These are phyloP conservation scores for Allomyces javanicus DNA, from an alignment of 192 early-diverging fungal species.

Conservation along the genomic window DNA sequence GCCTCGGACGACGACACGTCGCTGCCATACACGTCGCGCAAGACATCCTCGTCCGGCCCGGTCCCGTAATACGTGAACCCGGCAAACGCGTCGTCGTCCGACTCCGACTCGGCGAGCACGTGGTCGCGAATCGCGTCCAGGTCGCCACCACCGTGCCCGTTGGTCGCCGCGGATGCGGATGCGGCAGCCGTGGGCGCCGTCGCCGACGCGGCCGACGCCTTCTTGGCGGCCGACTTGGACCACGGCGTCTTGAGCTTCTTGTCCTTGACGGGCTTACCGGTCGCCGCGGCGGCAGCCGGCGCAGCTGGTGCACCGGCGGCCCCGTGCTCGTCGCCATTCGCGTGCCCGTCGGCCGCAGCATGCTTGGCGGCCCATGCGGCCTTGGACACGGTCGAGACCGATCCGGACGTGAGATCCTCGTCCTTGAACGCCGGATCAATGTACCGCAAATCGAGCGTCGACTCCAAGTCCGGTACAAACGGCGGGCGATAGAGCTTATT, in stretches of 20 bases:
- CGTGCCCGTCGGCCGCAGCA: too few species aligned
- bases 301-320: too few species aligned
- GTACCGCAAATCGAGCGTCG: constrained; percentile 23
- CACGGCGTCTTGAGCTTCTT: neutral
- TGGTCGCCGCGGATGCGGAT: neutral
- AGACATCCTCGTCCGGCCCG: neutral
- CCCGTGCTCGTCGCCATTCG: too few species aligned
- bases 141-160: neutral
- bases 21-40: neutral
- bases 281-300: neutral
- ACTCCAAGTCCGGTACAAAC: constrained; percentile 41
- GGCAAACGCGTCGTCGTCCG: neutral
- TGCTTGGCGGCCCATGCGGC: neutral
- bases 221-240: neutral
- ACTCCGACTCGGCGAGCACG: neutral
- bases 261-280: neutral
- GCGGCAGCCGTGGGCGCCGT: neutral
- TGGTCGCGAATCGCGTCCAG: neutral
- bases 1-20: neutral
- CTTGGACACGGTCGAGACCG: neutral
- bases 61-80: neutral
- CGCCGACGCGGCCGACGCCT: neutral
- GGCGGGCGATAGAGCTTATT: constrained; percentile 41
- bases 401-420: constrained; percentile 3
- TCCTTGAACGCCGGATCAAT: constrained; percentile 28